A percentile compares a stretch with the other conserved stretches of the same genome.
Conservation (phyloP, 192 early-diverging fungal genomes). For the Gaertneriomyces sp. region DNA sequence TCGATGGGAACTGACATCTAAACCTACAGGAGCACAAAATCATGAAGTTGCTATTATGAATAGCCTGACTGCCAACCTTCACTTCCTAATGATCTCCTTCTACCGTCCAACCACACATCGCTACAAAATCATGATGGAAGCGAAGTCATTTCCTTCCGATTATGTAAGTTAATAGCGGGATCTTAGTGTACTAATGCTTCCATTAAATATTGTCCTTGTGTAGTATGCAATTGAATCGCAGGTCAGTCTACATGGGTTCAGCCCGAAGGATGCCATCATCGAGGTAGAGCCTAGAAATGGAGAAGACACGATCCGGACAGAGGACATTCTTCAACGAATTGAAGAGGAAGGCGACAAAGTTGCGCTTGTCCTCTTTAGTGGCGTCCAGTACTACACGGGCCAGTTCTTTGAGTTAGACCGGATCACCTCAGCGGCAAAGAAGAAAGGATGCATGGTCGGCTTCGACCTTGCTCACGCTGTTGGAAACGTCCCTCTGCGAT, state of each 20-base stretch:
- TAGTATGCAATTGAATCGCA: slow-evolving; percentile 89
- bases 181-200: neutral
- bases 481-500: slow-evolving; percentile 81
- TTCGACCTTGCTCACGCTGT: slow-evolving; percentile 95
- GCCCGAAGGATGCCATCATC: slow-evolving; percentile 69
- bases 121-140: slow-evolving; percentile 87
- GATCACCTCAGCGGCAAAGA: slow-evolving; percentile 79
- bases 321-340: slow-evolving; percentile 79
- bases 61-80: slow-evolving; percentile 87
- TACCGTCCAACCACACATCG: slow-evolving; percentile 75
- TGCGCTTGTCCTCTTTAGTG: slow-evolving; percentile 84
- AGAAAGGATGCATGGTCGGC: slow-evolving; percentile 83
- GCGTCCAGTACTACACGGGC: slow-evolving; percentile 95
- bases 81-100: slow-evolving; percentile 87
- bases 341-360: slow-evolving; percentile 68
- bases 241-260: slow-evolving; percentile 73
- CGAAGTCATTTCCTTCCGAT: slow-evolving; percentile 92
- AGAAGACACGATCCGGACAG: slow-evolving; percentile 64
- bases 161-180: slow-evolving; percentile 44
- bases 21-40: slow-evolving; percentile 57
- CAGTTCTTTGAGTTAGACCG: slow-evolving; percentile 76
- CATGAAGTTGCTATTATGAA: slow-evolving; percentile 89
- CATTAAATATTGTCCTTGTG: neutral
- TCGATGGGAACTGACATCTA: neutral
- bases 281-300: slow-evolving; percentile 70